Conservation (phyloP, 2,329 filamentous ascomycete genomes). For the Colletotrichum spinosum region DNA sequence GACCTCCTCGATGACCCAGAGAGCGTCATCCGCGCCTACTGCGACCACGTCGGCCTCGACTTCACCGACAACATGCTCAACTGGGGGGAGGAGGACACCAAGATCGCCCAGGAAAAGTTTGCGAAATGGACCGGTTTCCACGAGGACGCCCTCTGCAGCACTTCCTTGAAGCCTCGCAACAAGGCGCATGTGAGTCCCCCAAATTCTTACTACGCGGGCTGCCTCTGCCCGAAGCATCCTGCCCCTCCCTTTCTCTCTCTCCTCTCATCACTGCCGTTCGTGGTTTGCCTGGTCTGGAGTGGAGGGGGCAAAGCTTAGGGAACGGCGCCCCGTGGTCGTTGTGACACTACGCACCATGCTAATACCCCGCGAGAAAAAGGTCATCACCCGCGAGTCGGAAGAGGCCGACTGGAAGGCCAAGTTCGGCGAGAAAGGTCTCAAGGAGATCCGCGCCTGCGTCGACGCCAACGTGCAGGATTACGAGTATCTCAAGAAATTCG, state of each 20-base stretch:
- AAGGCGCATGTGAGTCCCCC: conserved; percentile 67
- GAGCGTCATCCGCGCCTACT: conserved; percentile 81
- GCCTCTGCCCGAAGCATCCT: conserved; percentile 5
- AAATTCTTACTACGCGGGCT: conserved; percentile 10
- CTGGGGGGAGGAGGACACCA: conserved; percentile 83
- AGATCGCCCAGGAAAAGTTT: conserved; percentile 80
- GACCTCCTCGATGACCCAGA: conserved; percentile 90
- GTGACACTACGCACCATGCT: conserved; percentile 23
- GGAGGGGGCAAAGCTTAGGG: background rate
- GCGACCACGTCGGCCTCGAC: conserved; percentile 81
- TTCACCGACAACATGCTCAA: conserved; percentile 83
- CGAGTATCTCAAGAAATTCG: conserved; percentile 85
- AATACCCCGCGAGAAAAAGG: conserved; percentile 59
- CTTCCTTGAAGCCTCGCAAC: conserved; percentile 76
- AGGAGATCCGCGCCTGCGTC: conserved; percentile 77
- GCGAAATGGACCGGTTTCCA: conserved; percentile 99
- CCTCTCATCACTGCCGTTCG: conserved; percentile 11
- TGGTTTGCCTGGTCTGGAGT: conserved; percentile 15
- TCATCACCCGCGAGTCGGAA: conserved; percentile 73
- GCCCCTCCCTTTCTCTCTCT: conserved; percentile 19
- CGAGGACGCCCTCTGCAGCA: conserved; percentile 90
- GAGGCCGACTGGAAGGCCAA: conserved; percentile 79
- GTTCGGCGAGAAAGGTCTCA: conserved; percentile 78
- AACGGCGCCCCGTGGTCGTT: conserved; percentile 14
- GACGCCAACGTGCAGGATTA: conserved; percentile 80